These are phyloP conservation scores for Tulasnella sp. DNA, from an alignment of 768 basidiomycete genomes.

Conservation along the genomic window DNA sequence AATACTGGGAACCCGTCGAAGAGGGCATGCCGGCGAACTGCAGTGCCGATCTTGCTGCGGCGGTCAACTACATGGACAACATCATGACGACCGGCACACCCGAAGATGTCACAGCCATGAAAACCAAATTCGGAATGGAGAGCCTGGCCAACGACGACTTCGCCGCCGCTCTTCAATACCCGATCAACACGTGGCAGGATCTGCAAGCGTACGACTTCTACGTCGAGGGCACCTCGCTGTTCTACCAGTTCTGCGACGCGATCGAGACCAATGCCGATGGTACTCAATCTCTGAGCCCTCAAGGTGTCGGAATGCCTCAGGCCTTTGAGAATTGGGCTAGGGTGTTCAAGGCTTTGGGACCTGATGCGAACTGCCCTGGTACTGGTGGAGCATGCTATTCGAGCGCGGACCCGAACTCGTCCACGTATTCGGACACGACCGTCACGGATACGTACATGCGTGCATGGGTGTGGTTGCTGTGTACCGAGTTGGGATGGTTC, in stretches of 20 bases:
- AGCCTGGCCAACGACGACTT: constrained; percentile 19
- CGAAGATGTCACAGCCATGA: neutral
- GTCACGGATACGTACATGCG: neutral
- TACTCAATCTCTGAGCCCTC: neutral
- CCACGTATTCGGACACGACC: neutral
- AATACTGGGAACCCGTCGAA: constrained; percentile 29
- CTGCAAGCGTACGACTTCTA: neutral
- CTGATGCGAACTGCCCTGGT: neutral
- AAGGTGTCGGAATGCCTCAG: constrained; percentile 9
- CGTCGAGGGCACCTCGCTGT: neutral
- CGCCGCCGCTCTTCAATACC: neutral
- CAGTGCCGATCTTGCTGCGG: constrained; percentile 21
- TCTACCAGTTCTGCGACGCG: constrained; percentile 29
- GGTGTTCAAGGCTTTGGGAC: neutral
- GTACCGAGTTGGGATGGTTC: constrained; percentile 22
- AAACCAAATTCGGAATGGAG: constrained; percentile 19
- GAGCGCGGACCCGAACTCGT: neutral
- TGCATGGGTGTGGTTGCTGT: constrained; percentile 10
- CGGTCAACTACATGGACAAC: constrained; percentile 12
- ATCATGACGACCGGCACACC: neutral
- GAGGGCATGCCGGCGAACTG: constrained; percentile 30
- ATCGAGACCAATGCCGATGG: constrained; percentile 22
- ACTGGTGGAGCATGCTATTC: constrained; percentile 8
- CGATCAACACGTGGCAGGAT: constrained; percentile 1
- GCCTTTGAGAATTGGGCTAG: constrained; percentile 9